Evolutionary conservation across 2,329 filamentous ascomycete species (phyloP).

Genomic region (Pleochaeta shiraiana): DNA sequence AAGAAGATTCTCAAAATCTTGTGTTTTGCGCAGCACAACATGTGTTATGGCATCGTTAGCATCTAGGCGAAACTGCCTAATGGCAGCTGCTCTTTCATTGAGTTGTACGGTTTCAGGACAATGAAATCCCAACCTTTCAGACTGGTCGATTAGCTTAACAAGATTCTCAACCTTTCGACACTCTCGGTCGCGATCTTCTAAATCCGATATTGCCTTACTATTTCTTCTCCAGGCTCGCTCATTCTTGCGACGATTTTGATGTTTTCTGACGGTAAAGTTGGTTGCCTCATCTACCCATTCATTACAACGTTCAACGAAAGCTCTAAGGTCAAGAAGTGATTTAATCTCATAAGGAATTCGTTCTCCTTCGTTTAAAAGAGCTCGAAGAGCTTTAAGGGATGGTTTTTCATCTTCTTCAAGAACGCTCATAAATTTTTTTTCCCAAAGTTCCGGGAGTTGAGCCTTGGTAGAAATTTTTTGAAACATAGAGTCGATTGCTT

Average conservation of each 20-base stretch:
- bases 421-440: constrained; percentile 67
- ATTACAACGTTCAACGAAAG: constrained; percentile 90
- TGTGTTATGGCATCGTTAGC: constrained; percentile 50
- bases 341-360: constrained; percentile 81
- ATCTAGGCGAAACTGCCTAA: constrained; percentile 63
- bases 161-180: constrained; percentile 79
- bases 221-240: constrained; percentile 68
- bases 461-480: constrained; percentile 74
- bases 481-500: constrained; percentile 41
- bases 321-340: constrained; percentile 58
- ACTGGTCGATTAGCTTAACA: constrained; percentile 59
- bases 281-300: constrained; percentile 97
- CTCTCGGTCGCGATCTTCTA: constrained; percentile 67
- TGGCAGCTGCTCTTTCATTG: constrained; percentile 64
- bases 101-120: constrained; percentile 76
- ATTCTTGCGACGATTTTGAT: constrained; percentile 90
- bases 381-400: constrained; percentile 65
- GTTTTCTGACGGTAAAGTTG: constrained; percentile 90
- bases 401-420: constrained; percentile 70
- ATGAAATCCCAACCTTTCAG: constrained; percentile 77
- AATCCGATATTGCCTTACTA: constrained; percentile 47
- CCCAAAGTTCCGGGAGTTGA: constrained; percentile 67
- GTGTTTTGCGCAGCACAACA: constrained; percentile 36
- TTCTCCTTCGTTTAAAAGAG: constrained; percentile 78
- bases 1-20: constrained; percentile 74